These are phyloP conservation scores for Leccinum insolens DNA, from an alignment of 1,284 basidiomycete species.

Conservation along the genomic window DNA sequence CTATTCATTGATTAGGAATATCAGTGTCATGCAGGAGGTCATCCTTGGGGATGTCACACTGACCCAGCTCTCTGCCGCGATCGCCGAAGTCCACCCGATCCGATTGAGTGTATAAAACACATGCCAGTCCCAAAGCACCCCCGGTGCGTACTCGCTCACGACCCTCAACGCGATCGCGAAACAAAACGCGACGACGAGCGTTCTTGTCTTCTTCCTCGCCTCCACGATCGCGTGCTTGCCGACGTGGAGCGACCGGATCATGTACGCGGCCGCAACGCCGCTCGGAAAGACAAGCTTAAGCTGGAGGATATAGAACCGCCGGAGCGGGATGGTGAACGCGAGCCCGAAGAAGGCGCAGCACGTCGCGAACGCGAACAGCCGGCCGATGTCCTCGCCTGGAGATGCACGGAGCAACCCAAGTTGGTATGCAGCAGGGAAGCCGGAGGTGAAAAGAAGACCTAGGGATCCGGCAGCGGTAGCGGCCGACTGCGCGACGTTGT, in stretches of 20 bases:
- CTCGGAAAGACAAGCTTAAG: slow-evolving; percentile 74
- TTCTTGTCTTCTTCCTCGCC: slow-evolving; percentile 63
- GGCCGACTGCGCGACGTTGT: slow-evolving; percentile 34
- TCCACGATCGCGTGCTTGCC: slow-evolving; percentile 49
- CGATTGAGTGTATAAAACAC: slow-evolving; percentile 27
- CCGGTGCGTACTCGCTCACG: slow-evolving; percentile 62
- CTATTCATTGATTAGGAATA: slow-evolving; percentile 37
- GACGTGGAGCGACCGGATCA: slow-evolving; percentile 67
- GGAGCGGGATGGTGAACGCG: slow-evolving; percentile 55
- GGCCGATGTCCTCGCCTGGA: slow-evolving; percentile 48
- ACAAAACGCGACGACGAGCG: slow-evolving; percentile 35
- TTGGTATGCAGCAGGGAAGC: slow-evolving; percentile 70
- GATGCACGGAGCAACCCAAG: slow-evolving; percentile 48
- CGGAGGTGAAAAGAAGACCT: slow-evolving; percentile 46
- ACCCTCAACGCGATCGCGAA: slow-evolving; percentile 59
- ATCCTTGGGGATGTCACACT: background rate
- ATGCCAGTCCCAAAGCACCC: slow-evolving; percentile 25
- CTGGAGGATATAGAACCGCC: slow-evolving; percentile 69
- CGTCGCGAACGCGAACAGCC: slow-evolving; percentile 59
- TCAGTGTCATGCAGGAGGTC: background rate
- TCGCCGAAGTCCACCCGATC: slow-evolving; percentile 62
- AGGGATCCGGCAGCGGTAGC: slow-evolving; percentile 53
- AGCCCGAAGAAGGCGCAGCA: slow-evolving; percentile 46
- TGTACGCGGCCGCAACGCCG: slow-evolving; percentile 69
- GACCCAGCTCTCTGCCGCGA: slow-evolving; percentile 50